phyloP scores from a whole-genome alignment of 2,329 filamentous ascomycete genomes.

The Colletotrichum sublineola region DNA sequence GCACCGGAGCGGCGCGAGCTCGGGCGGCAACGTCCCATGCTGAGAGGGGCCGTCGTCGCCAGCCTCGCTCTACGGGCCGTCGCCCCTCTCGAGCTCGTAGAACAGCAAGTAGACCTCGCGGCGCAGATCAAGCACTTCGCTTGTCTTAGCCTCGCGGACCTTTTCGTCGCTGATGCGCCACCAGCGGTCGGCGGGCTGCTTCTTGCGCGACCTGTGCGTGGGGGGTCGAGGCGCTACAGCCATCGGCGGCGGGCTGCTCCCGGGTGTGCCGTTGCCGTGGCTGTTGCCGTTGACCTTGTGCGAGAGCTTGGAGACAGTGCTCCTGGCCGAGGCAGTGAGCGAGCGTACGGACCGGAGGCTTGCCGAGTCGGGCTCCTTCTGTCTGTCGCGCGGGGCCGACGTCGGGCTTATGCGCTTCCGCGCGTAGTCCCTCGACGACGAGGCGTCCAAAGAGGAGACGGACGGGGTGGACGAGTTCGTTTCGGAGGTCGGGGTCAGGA shows the following conservation, averaged over 20 bases:
- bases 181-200: slow-evolving; percentile 79
- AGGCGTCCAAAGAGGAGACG: slow-evolving; percentile 50
- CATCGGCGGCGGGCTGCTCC: slow-evolving; percentile 44
- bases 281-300: slow-evolving; percentile 45
- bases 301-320: slow-evolving; percentile 64
- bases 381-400: slow-evolving; percentile 49
- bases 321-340: slow-evolving; percentile 68
- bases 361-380: slow-evolving; percentile 62
- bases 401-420: slow-evolving; percentile 33
- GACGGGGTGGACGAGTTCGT: slow-evolving; percentile 55
- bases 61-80: slow-evolving; percentile 43
- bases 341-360: slow-evolving; percentile 70
- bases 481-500: slow-evolving; percentile 56
- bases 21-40: slow-evolving; percentile 30
- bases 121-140: slow-evolving; percentile 92
- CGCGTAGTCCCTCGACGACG: slow-evolving; percentile 42
- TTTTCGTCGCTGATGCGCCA: slow-evolving; percentile 99
- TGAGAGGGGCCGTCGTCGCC: slow-evolving; percentile 25
- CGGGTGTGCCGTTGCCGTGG: slow-evolving; percentile 34
- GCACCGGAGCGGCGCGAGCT: slow-evolving; percentile 24
- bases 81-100: slow-evolving; percentile 82
- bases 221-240: slow-evolving; percentile 42
- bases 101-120: slow-evolving; percentile 96
- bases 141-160: slow-evolving; percentile 92
- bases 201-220: slow-evolving; percentile 63